A percentile compares a stretch with the other conserved stretches of the same genome.
Evolutionary conservation across 495 filamentous ascomycete genomes (phyloP).

Genomic region (Penicillium angulare): DNA sequence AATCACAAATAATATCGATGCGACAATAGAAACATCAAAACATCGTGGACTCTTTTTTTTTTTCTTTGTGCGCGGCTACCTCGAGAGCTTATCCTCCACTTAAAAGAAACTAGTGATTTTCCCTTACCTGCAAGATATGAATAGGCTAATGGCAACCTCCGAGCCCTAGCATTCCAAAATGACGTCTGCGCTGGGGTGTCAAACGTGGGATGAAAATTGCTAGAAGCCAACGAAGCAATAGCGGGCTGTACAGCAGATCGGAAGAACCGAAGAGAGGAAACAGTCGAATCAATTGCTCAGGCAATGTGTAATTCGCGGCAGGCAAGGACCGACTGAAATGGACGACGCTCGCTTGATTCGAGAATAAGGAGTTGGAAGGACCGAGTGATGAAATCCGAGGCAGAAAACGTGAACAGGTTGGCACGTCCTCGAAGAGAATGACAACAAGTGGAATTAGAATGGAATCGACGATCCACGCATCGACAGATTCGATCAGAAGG

Average conservation of each 20-base stretch:
- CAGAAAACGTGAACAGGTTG: conserved; percentile 13
- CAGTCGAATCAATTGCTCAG: conserved; percentile 21
- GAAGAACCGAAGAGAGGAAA: conserved; percentile 3
- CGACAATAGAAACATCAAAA: conserved; percentile 1
- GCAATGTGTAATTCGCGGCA: conserved; percentile 10
- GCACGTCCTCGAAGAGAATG: conserved; percentile 42
- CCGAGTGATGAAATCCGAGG: conserved; percentile 23
- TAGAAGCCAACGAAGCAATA: conserved; percentile 16
- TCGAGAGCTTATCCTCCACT: too few relatives aligned
- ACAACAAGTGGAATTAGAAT: conserved; percentile 30
- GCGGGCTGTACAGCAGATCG: conserved; percentile 4
- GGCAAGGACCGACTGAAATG: conserved; percentile 25
- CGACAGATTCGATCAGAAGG: conserved; percentile 36
- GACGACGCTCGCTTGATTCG: conserved; percentile 32
- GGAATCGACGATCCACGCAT: conserved; percentile 29
- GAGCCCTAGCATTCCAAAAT: conserved; percentile 30
- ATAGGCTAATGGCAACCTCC: conserved; percentile 21
- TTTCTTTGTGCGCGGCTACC: too few relatives aligned
- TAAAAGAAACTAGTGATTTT: conserved; percentile 1
- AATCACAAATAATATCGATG: too few relatives aligned
- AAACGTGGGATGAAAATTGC: conserved; percentile 26
- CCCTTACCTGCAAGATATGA: conserved; percentile 32
- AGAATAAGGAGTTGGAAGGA: conserved; percentile 32
- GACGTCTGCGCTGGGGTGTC: conserved; percentile 26
- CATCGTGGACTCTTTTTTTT: not conserved